phyloP scores from a whole-genome alignment of 225 moss, liverwort and hornwort genomes.

The Takakia lepidozioides region DNA sequence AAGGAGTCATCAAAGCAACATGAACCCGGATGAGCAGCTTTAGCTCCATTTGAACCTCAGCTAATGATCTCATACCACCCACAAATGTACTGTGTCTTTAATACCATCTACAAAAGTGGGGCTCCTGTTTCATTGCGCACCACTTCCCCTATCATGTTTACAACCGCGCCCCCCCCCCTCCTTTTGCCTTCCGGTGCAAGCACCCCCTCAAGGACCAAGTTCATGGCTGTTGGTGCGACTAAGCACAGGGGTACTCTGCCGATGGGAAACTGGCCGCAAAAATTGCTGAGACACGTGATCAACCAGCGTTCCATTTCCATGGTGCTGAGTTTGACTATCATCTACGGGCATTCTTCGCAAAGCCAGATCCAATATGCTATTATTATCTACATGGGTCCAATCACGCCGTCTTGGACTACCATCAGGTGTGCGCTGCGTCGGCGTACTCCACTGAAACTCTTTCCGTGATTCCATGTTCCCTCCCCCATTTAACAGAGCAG shows the following conservation, averaged over 20 bases:
- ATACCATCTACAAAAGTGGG: constrained; percentile 44
- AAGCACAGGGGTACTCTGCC: constrained; percentile 50
- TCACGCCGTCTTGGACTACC: constrained; percentile 66
- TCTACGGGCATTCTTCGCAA: constrained; percentile 67
- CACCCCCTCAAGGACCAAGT: constrained; percentile 57
- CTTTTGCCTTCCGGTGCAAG: background rate
- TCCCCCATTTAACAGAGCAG: constrained; percentile 41
- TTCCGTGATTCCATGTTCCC: constrained; percentile 56
- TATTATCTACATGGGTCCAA: constrained; percentile 47
- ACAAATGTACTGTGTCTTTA: constrained; percentile 17
- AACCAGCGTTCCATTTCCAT: constrained; percentile 51
- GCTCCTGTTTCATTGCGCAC: constrained; percentile 25
- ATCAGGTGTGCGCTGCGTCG: constrained; percentile 76
- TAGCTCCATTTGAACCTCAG: constrained; percentile 22
- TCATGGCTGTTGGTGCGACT: constrained; percentile 83
- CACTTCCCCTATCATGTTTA: constrained; percentile 12
- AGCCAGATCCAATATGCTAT: constrained; percentile 69
- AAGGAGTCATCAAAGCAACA: no score
- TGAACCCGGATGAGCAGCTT: constrained; percentile 23
- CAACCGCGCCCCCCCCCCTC: constrained; percentile 3
- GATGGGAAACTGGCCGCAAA: constrained; percentile 32
- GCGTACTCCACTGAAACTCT: constrained; percentile 70
- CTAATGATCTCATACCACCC: constrained; percentile 18
- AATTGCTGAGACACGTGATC: constrained; percentile 70
- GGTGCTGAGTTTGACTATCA: constrained; percentile 30